Base-by-base conservation (phyloP, 345 rosid species). In the Rhizophora mangle region DNA sequence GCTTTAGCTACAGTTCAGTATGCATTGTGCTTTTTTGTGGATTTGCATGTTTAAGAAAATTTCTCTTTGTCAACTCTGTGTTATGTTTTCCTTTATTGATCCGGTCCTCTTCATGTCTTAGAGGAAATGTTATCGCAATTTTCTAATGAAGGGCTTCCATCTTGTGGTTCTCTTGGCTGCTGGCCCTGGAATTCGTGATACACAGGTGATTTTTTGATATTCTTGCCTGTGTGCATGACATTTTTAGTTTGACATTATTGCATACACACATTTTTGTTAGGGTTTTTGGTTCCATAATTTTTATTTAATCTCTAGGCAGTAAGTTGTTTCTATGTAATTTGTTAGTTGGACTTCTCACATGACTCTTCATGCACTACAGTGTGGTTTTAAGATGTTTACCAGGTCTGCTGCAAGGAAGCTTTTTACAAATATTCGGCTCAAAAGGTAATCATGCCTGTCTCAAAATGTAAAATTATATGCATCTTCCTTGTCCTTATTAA, bases 321-420 rank as follows among this genome's bases (percentile, higher is more conserved):
- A 15, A 10, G 6, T 15, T 18, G 5, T 18, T 34, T 67, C 8
- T 24, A 43, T 18, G 26, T 13, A 13, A 43, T 43, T 43, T 43
- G 49, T 18, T 43, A 43, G 18, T 43, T 43, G 18, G 18, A 43
- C 22, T 59, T 27, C 54, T 68, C 54, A 67, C 20, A 8, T 69
- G 63, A 3, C 56, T 52, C 51, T 54, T 22, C 26, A 30, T 71
- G 34, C 60, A 68, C 66, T 13, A 63, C 89, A 95, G 99, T 95
- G 99, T 84, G 99, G 99, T 64, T 95, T 95, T 79, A 95, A 95
- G 87, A 95, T 95, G 99, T 95, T 95, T 82, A 89, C 97, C 1
- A 85, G 99, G 82, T 90, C 96, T 76, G 97, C 99, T n/a, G 98
- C 96, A 19, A 85, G 92, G 77, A 92, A 82, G 81, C 96, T 95